Base-by-base conservation (phyloP, 257 asterid genomes). In the Henckelia pumila region DNA sequence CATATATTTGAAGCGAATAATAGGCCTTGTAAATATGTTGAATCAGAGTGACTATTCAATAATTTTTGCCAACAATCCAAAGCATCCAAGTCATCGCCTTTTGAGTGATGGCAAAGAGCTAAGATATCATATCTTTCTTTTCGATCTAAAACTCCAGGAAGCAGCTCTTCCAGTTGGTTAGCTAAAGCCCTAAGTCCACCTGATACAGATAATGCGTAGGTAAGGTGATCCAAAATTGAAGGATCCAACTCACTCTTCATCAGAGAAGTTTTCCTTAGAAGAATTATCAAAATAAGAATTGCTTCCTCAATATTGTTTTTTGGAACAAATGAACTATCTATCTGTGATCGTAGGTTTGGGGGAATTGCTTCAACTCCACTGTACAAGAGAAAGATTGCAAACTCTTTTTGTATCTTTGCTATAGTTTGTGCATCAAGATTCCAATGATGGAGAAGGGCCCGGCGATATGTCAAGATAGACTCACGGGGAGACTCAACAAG, bases 371-470 rank as follows among this genome's bases (percentile, higher is more conserved):
- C 99, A 8, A 80, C 79, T 74, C 96, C 96, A 20, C 95, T 90
- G 78, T 90, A 93, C 59, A 93, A 77, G 67, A 93, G 96, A 70
- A 82, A 88, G 72, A 85, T 64, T 8, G 95, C 89, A 70, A 85
- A 93, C 69, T 84, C 95, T 73, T 85, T 93, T 69, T 93, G 92
- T 60, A 90, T 87, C 74, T 84, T 87, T 21, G 96, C 85, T 25
- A 78, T 78, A 63, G 88, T 84, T 72, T 78, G 85, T 59, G 88
- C 78, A 69, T 91, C 97, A 65, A 93, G 89, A 75, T 88, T 90
- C 97, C 96, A 93, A 5, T 75, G 85, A 77, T 78, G 82, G 55
- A 92, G 95, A 67, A 93, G 92, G 69, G 95, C 92, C 71, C 95
- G 82, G 19, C 97, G 86, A 64, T 88, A 90, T 11, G 99, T 85